Base-by-base conservation (phyloP, 2,329 filamentous ascomycete genomes). In the Dactylonectria estremocensis region DNA sequence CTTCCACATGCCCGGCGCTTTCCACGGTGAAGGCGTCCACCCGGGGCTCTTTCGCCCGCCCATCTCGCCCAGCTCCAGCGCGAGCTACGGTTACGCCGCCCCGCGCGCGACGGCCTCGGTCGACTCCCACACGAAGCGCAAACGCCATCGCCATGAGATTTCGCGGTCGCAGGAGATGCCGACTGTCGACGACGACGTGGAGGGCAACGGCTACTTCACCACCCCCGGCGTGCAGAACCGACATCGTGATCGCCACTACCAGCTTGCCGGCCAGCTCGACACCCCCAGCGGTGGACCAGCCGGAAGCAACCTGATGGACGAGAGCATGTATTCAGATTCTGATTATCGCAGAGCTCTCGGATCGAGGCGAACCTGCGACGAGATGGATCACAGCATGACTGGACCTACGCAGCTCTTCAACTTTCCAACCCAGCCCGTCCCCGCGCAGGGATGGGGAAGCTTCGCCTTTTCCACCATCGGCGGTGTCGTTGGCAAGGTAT, bases 401-500 rank as follows among this genome's bases (percentile, higher is more conserved):
- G 76, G 77, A 10, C 74, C 78, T 9, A 80, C 76, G 18, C 75
- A 78, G 18, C 77, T 82, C 2, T 80, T 82, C 68, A 72, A 71
- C 40, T 69, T 77, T 8, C 77, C 80, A 10, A 64, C 71, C 11
- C 73, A 79, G 16, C 76, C 79, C 7, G 69, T 70, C 2, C 79
- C 74, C 3, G 73, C 74, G 0, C 79, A 80, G 14, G 82, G 85
- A 43, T 92, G 90, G 91, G 86, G 88, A 33, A 83, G 83, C 18
- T 80, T 88, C 55, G 87, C 92, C 5, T 83, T 93, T 35, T 87
- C 83, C 46, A 86, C 92, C 0, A 86, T 93, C 8, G 90, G 90
- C 1, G 89, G 86, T 31, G 89, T 93, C 3, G 89, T 93, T 1
- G 93, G 93, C 18, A 95, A 92, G 76, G 90, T 97, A 0, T 95